phyloP scores from a whole-genome alignment of 2,329 filamentous ascomycete species.

The Colletotrichum costaricense region DNA sequence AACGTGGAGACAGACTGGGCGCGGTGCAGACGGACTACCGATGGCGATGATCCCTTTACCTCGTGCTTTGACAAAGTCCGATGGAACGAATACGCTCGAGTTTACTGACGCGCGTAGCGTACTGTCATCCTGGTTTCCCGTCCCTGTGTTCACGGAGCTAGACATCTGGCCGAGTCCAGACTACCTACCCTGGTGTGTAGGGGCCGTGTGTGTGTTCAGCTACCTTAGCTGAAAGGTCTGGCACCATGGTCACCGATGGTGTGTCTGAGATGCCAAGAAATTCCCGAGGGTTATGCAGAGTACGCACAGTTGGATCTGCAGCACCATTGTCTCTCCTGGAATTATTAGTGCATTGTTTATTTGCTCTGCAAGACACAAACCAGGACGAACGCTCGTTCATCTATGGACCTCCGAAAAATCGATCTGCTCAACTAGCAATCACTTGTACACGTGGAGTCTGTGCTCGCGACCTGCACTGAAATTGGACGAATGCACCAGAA shows the following conservation, averaged over 20 bases:
- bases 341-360: neutral
- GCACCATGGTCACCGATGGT: no score
- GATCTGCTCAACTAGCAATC: no score
- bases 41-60: neutral
- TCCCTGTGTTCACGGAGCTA: neutral
- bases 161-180: neutral
- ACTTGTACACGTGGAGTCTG: neutral
- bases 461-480: neutral
- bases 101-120: neutral
- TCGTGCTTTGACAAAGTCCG: neutral
- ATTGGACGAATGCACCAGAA: neutral
- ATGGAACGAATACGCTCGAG: neutral
- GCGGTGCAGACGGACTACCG: neutral
- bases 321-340: neutral
- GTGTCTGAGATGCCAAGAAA: no score
- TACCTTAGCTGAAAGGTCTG: no score
- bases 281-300: no score
- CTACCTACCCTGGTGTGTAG: neutral
- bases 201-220: no score
- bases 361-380: neutral
- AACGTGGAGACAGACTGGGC: neutral
- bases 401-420: neutral
- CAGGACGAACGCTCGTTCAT: neutral
- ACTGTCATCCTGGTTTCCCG: neutral
- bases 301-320: neutral